Conservation (phyloP, 2,329 filamentous ascomycete species). For the Aspergillus fructus region DNA sequence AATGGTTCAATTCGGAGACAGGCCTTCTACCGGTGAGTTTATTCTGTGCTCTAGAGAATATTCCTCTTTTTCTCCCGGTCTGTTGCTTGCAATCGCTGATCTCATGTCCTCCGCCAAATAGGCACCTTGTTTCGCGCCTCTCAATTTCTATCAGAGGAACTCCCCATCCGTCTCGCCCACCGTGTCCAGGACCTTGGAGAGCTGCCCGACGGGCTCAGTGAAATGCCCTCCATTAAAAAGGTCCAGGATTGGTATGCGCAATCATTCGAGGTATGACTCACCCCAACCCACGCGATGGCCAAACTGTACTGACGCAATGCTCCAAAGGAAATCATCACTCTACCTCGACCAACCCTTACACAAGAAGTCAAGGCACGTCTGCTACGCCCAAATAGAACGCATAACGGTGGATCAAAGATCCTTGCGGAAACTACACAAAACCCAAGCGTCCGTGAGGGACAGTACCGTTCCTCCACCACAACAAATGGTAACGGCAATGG, state of each 20-base stretch:
- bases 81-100: constrained; percentile 15
- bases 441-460: constrained; percentile 80
- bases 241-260: constrained; percentile 99
- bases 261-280: constrained; percentile 82
- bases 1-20: constrained; percentile 98
- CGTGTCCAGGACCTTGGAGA: constrained; percentile 91
- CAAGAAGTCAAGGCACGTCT: constrained; percentile 76
- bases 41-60: neutral
- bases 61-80: constrained; percentile 2
- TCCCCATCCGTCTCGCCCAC: constrained; percentile 94
- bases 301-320: constrained; percentile 21
- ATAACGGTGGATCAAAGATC: constrained; percentile 62
- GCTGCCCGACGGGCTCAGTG: constrained; percentile 90
- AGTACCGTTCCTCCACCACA: constrained; percentile 61
- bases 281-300: constrained; percentile 5
- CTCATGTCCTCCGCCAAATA: constrained; percentile 35
- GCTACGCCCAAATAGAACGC: constrained; percentile 51
- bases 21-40: constrained; percentile 76
- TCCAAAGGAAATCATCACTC: constrained; percentile 78
- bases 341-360: constrained; percentile 74
- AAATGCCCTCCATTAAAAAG: constrained; percentile 94
- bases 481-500: constrained; percentile 51
- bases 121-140: constrained; percentile 96
- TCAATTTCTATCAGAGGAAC: constrained; percentile 96
- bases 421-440: constrained; percentile 84